Evolutionary conservation across 176 grass and related monocot genomes (phyloP).

Genomic region (Pontederia paniculata): DNA sequence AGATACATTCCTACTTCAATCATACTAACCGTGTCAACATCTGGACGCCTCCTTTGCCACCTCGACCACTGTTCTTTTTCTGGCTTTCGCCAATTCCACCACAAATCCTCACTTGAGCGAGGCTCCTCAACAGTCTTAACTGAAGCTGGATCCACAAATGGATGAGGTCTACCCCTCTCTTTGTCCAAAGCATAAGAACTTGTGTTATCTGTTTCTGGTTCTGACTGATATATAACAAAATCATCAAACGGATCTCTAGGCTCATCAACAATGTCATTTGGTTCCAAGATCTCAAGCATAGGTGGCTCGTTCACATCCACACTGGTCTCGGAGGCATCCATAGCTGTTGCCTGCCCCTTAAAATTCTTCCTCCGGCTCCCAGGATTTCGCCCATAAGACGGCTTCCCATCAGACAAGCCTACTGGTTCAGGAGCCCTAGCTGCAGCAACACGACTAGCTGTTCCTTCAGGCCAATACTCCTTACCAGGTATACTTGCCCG

Average conservation of each 20-base stretch:
- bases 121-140: slow-evolving; percentile 46
- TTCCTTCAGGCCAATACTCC: slow-evolving; percentile 95
- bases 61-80: slow-evolving; percentile 76
- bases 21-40: slow-evolving; percentile 71
- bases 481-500: slow-evolving; percentile 61
- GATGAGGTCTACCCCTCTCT: slow-evolving; percentile 58
- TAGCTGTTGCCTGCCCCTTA: slow-evolving; percentile 28
- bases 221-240: slow-evolving; percentile 70
- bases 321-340: slow-evolving; percentile 20
- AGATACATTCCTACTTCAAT: neutral
- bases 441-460: slow-evolving; percentile 41
- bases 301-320: slow-evolving; percentile 14
- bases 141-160: slow-evolving; percentile 61
- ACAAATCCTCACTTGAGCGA: slow-evolving; percentile 73
- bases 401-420: slow-evolving; percentile 41
- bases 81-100: slow-evolving; percentile 94
- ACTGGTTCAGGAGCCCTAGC: slow-evolving; percentile 65
- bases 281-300: slow-evolving; percentile 15
- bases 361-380: slow-evolving; percentile 72
- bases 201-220: slow-evolving; percentile 44
- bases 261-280: slow-evolving; percentile 29
- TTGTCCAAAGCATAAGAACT: slow-evolving; percentile 78
- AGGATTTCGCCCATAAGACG: slow-evolving; percentile 64
- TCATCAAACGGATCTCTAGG: slow-evolving; percentile 36
- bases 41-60: slow-evolving; percentile 74